phyloP scores from a whole-genome alignment of 768 basidiomycete genomes.

The Hericium coralloides region DNA sequence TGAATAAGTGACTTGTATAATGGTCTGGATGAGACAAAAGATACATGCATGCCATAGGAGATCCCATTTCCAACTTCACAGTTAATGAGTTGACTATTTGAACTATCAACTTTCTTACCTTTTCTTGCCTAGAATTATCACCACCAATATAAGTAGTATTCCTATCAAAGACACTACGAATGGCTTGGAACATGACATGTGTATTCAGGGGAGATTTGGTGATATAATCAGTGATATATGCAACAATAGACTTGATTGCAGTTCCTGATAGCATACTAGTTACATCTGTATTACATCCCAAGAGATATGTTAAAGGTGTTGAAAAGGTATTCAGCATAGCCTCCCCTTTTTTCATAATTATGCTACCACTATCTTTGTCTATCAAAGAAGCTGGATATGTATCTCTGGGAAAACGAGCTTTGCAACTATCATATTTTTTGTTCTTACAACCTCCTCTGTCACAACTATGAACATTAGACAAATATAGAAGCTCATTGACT shows the following conservation, averaged over 20 bases:
- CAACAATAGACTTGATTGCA: constrained; percentile 27
- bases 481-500: constrained; percentile 5
- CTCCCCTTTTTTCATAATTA: constrained; percentile 23
- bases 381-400: constrained; percentile 18
- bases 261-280: constrained; percentile 32
- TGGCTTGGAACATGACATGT: constrained; percentile 27
- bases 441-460: constrained; percentile 21
- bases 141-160: constrained; percentile 16
- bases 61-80: constrained; percentile 28
- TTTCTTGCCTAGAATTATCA: constrained; percentile 2
- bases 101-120: constrained; percentile 23
- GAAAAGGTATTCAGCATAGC: constrained; percentile 29
- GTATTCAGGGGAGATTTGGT: constrained; percentile 32
- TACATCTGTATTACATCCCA: constrained; percentile 31
- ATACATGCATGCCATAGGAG: constrained; percentile 28
- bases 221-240: constrained; percentile 36
- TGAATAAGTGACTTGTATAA: constrained; percentile 29
- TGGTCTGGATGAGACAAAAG: constrained; percentile 29
- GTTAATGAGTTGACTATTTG: constrained; percentile 29
- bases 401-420: constrained; percentile 26
- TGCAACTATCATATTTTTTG: constrained; percentile 22
- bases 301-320: constrained; percentile 22
- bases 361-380: constrained; percentile 21
- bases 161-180: constrained; percentile 17
- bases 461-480: constrained; percentile 2